Percentiles rank a stretch among this genome's conserved stretches.
These are phyloP conservation scores for Asterochloris sp. DNA, from an alignment of 139 green algal species.

Conservation along the genomic window DNA sequence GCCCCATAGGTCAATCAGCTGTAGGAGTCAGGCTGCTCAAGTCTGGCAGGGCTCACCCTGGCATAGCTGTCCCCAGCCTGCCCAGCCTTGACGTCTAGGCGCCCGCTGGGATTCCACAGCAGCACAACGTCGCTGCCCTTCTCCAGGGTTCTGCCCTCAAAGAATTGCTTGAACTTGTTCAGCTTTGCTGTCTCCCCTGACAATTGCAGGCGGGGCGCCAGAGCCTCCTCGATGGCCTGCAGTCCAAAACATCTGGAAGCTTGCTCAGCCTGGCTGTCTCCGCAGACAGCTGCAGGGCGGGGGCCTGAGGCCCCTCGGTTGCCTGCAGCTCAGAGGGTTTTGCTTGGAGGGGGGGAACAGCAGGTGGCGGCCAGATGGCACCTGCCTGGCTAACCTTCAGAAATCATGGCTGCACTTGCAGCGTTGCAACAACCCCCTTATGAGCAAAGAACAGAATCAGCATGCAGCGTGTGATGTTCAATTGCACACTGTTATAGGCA, in stretches of 20 bases:
- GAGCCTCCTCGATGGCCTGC: constrained; percentile 64
- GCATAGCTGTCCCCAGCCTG: neutral
- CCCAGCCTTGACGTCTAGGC: constrained; percentile 33
- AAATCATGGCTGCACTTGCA: too few relatives aligned
- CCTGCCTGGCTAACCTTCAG: too few relatives aligned
- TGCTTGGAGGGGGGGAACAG: too few relatives aligned
- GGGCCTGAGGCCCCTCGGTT: constrained; percentile 59
- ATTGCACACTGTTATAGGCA: too few relatives aligned
- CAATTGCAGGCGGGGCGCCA: constrained; percentile 61
- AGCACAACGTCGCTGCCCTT: constrained; percentile 48
- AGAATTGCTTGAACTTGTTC: constrained; percentile 55
- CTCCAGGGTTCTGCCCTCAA: constrained; percentile 38
- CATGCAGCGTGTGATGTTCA: too few relatives aligned
- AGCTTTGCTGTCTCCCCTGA: constrained; percentile 53
- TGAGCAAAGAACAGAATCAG: too few relatives aligned
- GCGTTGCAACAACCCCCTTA: too few relatives aligned
- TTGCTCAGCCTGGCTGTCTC: constrained; percentile 51
- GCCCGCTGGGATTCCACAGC: constrained; percentile 37
- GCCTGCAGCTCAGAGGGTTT: too few relatives aligned
- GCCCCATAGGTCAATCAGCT: too few relatives aligned
- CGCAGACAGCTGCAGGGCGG: constrained; percentile 52
- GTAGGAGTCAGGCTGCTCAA: too few relatives aligned
- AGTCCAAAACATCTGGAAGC: constrained; percentile 4
- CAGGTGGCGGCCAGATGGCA: too few relatives aligned
- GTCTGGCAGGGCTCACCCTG: neutral